Percentiles rank a stretch among this genome's conserved stretches.
These are phyloP conservation scores for Coniochaeta sp. DNA, from an alignment of 2,329 filamentous ascomycete species.

Conservation along the genomic window DNA sequence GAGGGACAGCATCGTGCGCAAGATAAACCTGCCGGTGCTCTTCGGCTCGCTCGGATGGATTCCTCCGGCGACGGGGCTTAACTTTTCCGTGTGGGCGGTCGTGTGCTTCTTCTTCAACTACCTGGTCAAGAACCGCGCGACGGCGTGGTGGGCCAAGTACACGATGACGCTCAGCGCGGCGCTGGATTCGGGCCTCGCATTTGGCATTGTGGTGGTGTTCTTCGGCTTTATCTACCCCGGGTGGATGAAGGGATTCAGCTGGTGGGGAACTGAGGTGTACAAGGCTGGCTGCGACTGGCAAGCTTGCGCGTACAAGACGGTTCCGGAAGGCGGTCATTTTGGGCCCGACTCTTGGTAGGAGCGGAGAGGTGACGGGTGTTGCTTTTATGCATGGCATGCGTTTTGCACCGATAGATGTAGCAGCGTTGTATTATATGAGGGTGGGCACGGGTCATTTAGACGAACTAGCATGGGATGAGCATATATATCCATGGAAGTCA, in stretches of 20 bases:
- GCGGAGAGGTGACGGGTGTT: background rate
- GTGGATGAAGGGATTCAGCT: slow-evolving; percentile 63
- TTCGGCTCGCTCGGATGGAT: slow-evolving; percentile 84
- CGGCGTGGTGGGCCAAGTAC: slow-evolving; percentile 84
- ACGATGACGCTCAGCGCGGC: slow-evolving; percentile 84
- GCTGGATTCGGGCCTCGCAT: slow-evolving; percentile 74
- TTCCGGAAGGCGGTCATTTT: slow-evolving; percentile 58
- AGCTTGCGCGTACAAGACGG: slow-evolving; percentile 62
- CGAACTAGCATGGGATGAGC: background rate
- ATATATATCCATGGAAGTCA: background rate
- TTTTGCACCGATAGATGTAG: background rate
- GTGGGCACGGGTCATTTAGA: background rate
- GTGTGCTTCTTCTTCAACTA: slow-evolving; percentile 84
- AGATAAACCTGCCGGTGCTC: slow-evolving; percentile 75
- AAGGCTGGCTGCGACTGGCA: slow-evolving; percentile 81
- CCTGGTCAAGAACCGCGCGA: slow-evolving; percentile 59
- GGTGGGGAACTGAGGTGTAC: slow-evolving; percentile 87
- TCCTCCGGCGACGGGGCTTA: slow-evolving; percentile 77
- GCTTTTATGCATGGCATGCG: background rate
- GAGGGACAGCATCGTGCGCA: slow-evolving; percentile 58
- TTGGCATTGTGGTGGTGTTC: slow-evolving; percentile 77
- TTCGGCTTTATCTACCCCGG: slow-evolving; percentile 82
- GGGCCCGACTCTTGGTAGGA: slow-evolving; percentile 53
- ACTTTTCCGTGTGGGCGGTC: slow-evolving; percentile 81
- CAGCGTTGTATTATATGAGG: background rate